Evolutionary conservation across 2,329 filamentous ascomycete species (phyloP).

Genomic region (Talaromyces verruculosus): DNA sequence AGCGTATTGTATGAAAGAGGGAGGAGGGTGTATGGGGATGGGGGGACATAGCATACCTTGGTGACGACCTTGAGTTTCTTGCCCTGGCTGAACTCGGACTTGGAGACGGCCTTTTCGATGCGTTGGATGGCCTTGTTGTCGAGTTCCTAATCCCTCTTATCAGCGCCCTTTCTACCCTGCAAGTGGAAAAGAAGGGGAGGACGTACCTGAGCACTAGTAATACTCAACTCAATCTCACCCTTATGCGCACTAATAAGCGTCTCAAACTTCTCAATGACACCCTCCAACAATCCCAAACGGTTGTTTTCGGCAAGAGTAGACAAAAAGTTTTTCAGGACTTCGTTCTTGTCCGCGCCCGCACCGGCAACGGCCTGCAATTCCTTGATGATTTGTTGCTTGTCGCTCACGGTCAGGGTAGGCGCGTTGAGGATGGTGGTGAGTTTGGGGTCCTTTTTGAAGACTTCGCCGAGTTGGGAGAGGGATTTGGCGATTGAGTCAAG

Average conservation of each 20-base stretch:
- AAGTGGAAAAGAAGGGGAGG: not conserved
- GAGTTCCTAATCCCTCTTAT: conserved; percentile 57
- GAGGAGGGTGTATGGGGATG: too few species aligned
- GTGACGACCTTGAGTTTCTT: conserved; percentile 98
- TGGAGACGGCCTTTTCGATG: conserved; percentile 82
- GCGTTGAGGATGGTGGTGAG: conserved; percentile 72
- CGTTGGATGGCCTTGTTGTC: conserved; percentile 82
- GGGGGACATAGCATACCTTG: too few species aligned
- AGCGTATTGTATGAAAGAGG: too few species aligned
- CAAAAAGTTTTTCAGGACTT: conserved; percentile 93
- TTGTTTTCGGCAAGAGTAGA: conserved; percentile 92
- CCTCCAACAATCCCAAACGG: conserved; percentile 77
- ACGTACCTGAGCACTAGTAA: conserved; percentile 84
- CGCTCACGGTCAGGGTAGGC: conserved; percentile 72
- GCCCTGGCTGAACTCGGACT: conserved; percentile 84
- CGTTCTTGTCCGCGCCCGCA: conserved; percentile 62
- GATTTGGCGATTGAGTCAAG: conserved; percentile 85
- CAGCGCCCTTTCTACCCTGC: not conserved
- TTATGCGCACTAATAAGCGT: conserved; percentile 83
- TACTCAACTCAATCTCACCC: conserved; percentile 89
- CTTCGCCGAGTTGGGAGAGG: conserved; percentile 66
- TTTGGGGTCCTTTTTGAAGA: conserved; percentile 81
- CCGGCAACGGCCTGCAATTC: conserved; percentile 86
- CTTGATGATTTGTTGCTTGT: conserved; percentile 82
- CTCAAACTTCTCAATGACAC: conserved; percentile 82